Conservation (phyloP, 352 stramenopile genomes). For the Phytophthora macrochlamydospora region DNA sequence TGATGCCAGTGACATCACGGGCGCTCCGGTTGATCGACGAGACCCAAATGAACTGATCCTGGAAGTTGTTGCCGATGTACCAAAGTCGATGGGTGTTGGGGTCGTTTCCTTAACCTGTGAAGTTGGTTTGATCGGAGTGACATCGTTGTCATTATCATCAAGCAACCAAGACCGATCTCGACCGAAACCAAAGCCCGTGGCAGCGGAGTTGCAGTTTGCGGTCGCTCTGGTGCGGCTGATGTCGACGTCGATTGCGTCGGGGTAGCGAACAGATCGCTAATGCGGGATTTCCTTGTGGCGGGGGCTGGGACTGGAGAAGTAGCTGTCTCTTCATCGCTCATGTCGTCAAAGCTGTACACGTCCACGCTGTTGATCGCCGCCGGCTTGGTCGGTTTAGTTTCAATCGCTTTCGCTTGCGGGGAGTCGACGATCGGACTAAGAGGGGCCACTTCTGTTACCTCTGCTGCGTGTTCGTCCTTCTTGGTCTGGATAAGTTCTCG, state of each 20-base stretch:
- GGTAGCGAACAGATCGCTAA: conserved; percentile 28
- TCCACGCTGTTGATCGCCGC: conserved; percentile 32
- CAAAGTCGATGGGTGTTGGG: background rate
- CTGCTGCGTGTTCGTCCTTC: conserved; percentile 36
- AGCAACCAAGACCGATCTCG: conserved; percentile 65
- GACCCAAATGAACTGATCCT: conserved; percentile 17
- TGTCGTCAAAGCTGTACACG: conserved; percentile 58
- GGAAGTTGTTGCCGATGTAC: conserved; percentile 4
- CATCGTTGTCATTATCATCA: conserved; percentile 45
- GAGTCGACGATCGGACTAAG: background rate
- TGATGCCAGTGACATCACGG: too few relatives aligned
- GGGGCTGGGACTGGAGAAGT: conserved; percentile 7
- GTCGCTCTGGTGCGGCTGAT: conserved; percentile 3
- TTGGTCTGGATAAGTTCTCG: conserved; percentile 52
- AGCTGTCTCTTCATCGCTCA: conserved; percentile 39
- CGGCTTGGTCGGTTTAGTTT: conserved; percentile 6
- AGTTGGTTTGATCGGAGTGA: conserved; percentile 10
- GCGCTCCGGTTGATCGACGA: conserved; percentile 6
- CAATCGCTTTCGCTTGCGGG: background rate
- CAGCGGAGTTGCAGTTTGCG: conserved; percentile 9
- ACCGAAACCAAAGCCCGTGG: conserved; percentile 41
- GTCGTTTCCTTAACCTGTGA: conserved; percentile 7
- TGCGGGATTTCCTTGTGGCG: conserved; percentile 24
- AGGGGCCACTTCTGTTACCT: conserved; percentile 10
- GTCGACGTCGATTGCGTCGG: conserved; percentile 10